A percentile compares a stretch with the other conserved stretches of the same genome.
These are phyloP conservation scores for Niebla homalea DNA, from an alignment of 495 filamentous ascomycete genomes.

Conservation along the genomic window DNA sequence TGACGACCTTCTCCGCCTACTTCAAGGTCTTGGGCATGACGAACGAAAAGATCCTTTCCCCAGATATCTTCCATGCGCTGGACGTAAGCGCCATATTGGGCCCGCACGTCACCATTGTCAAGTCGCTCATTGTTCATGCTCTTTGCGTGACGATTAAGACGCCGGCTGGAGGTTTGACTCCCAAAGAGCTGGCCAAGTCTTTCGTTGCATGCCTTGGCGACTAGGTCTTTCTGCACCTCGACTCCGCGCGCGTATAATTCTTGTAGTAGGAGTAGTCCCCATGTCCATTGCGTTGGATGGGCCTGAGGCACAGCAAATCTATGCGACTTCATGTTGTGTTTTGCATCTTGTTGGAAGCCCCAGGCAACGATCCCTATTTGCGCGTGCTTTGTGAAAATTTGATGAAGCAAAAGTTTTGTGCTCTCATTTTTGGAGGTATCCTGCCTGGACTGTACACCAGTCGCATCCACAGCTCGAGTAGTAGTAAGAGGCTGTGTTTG, in stretches of 20 bases:
- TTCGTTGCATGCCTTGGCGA: slow-evolving; percentile 32
- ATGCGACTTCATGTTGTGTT: background rate
- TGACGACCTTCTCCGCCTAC: background rate
- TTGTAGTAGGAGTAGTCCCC: slow-evolving; percentile 39
- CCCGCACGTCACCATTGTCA: background rate
- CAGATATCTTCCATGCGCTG: slow-evolving; percentile 17
- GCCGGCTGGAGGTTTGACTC: slow-evolving; percentile 17
- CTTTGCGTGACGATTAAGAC: slow-evolving; percentile 17
- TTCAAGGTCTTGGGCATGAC: background rate
- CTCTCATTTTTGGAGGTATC: background rate
- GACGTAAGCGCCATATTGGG: slow-evolving; percentile 12
- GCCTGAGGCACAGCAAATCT: background rate
- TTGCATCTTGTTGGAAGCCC: slow-evolving; percentile 38
- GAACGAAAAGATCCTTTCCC: slow-evolving; percentile 12
- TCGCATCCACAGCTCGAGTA: too few species aligned
- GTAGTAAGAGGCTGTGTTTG: background rate
- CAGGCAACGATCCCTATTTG: slow-evolving; percentile 44
- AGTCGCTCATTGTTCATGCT: slow-evolving; percentile 1
- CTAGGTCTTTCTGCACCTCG: slow-evolving; percentile 20
- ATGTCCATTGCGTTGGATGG: slow-evolving; percentile 24
- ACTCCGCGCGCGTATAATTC: slow-evolving; percentile 35
- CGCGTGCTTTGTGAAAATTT: slow-evolving; percentile 33
- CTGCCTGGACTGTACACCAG: too few species aligned
- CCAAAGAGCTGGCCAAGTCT: slow-evolving; percentile 41
- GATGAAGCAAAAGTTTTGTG: slow-evolving; percentile 20